Percentiles rank a stretch among this genome's conserved stretches.
Evolutionary conservation across 768 basidiomycete species (phyloP).

Genomic region (Tephrocybe sp.): DNA sequence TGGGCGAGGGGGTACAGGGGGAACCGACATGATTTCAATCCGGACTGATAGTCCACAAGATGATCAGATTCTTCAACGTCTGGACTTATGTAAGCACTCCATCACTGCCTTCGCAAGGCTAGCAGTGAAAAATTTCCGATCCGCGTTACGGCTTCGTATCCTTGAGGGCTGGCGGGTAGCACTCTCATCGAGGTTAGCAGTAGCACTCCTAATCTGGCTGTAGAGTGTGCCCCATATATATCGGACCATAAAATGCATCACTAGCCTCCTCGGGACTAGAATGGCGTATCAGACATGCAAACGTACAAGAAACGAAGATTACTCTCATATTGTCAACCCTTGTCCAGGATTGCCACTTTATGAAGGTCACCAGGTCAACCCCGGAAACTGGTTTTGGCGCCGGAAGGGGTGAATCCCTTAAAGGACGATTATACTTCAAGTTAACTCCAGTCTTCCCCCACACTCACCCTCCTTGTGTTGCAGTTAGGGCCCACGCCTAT

Average conservation of each 20-base stretch:
- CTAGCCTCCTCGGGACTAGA: constrained; percentile 1
- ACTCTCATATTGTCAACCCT: constrained; percentile 12
- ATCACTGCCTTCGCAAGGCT: not conserved
- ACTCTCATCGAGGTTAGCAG: not conserved
- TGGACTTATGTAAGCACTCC: not conserved
- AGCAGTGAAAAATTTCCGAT: not conserved
- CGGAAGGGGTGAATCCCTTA: constrained; percentile 5
- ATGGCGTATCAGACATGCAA: constrained; percentile 12
- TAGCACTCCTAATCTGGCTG: constrained; percentile 4
- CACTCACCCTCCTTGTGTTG: constrained; percentile 8
- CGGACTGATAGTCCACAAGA: not conserved
- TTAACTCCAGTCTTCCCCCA: constrained; percentile 14
- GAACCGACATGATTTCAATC: constrained; percentile 16
- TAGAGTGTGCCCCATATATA: constrained; percentile 1
- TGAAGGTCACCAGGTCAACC: constrained; percentile 17
- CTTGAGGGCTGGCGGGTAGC: not conserved
- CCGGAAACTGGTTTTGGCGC: constrained; percentile 7
- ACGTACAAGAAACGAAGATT: constrained; percentile 16
- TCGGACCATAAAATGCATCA: constrained; percentile 5
- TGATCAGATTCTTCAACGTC: constrained; percentile 2
- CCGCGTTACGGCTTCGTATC: not conserved
- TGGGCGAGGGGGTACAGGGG: constrained; percentile 30
- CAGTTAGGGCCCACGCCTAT: not conserved
- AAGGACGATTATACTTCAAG: constrained; percentile 3
- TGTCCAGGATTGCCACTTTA: constrained; percentile 10